phyloP scores from a whole-genome alignment of 2,329 filamentous ascomycete species.

The Curvularia eragrostidis region DNA sequence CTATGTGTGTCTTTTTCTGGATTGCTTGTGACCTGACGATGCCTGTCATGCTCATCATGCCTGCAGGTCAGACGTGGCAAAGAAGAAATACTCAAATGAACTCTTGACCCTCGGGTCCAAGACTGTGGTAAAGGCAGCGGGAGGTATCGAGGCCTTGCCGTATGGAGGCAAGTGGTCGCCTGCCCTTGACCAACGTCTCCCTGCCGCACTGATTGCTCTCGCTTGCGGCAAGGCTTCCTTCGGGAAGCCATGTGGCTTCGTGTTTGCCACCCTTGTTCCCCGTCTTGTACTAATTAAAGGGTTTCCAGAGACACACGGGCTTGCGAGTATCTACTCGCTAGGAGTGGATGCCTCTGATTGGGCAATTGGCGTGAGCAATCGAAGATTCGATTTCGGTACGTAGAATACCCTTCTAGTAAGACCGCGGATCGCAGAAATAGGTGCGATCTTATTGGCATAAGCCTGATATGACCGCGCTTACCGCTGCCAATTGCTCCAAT shows the following conservation, averaged over 20 bases:
- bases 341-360: background rate
- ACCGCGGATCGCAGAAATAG: conserved; percentile 17
- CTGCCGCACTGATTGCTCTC: conserved; percentile 9
- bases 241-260: conserved; percentile 9
- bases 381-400: conserved; percentile 14
- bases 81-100: conserved; percentile 24
- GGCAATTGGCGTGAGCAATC: conserved; percentile 7
- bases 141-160: conserved; percentile 37
- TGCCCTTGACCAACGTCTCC: conserved; percentile 13
- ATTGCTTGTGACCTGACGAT: conserved; percentile 38
- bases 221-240: conserved; percentile 12
- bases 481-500: conserved; percentile 15
- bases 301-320: background rate
- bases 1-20: conserved; percentile 22
- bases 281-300: background rate
- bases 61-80: conserved; percentile 35
- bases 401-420: conserved; percentile 8
- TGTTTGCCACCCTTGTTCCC: conserved; percentile 8
- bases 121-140: conserved; percentile 26
- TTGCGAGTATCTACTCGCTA: background rate
- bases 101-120: conserved; percentile 30
- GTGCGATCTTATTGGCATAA: conserved; percentile 28
- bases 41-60: conserved; percentile 26
- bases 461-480: conserved; percentile 29
- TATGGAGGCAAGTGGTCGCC: conserved; percentile 27